Percentiles rank a stretch among this genome's conserved stretches.
Conservation (phyloP, 116 monocot genomes). For the Posidonia oceanica region DNA sequence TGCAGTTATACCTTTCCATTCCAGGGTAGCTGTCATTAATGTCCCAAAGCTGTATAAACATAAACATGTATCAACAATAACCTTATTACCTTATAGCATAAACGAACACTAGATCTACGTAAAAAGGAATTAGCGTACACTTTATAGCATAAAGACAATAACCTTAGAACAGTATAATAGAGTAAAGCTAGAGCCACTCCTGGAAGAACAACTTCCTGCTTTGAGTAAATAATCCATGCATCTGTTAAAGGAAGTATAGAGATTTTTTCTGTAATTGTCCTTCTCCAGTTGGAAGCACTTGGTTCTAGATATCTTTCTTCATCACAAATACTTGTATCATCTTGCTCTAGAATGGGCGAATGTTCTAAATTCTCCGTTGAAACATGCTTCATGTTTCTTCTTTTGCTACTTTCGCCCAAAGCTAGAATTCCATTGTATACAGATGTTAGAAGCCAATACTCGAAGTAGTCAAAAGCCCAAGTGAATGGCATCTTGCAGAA, state of each 20-base stretch:
- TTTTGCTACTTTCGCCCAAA: too few species aligned
- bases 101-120: too few species aligned
- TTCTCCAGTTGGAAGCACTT: slow-evolving; percentile 19
- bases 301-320: slow-evolving; percentile 10
- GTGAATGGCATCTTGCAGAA: too few species aligned
- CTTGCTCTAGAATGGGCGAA: neutral
- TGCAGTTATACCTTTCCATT: slow-evolving; percentile 88
- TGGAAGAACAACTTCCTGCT: slow-evolving; percentile 79
- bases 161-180: slow-evolving; percentile 85
- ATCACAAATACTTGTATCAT: slow-evolving; percentile 5
- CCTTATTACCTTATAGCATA: neutral
- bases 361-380: slow-evolving; percentile 12
- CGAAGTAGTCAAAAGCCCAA: neutral
- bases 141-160: neutral
- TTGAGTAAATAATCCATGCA: slow-evolving; percentile 67
- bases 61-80: neutral
- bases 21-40: slow-evolving; percentile 82
- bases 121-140: too few species aligned
- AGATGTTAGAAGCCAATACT: too few species aligned
- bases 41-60: slow-evolving; percentile 66
- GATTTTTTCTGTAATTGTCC: slow-evolving; percentile 18
- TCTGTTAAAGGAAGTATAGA: slow-evolving; percentile 36
- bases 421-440: too few species aligned
- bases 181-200: slow-evolving; percentile 78
- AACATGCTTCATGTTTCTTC: too few species aligned